Conservation (phyloP, 345 rosid species). For the Populus alba region DNA sequence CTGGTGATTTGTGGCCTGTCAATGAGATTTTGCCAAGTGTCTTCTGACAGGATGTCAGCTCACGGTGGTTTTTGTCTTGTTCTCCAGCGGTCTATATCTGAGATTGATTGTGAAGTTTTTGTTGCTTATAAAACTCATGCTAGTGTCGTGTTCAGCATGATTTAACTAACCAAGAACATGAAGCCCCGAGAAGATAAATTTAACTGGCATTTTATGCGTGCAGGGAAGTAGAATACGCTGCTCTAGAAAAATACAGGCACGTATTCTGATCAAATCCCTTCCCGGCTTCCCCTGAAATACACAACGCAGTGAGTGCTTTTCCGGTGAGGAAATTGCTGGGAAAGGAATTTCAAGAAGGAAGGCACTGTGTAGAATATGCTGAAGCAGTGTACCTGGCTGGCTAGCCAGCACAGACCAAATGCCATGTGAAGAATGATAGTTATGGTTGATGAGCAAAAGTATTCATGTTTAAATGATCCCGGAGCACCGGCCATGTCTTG, state of each 20-base stretch:
- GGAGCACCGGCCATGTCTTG: neutral
- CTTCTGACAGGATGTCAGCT: neutral
- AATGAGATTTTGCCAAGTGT: constrained; percentile 24
- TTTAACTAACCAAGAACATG: neutral
- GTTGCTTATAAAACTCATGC: neutral
- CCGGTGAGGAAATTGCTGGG: no score
- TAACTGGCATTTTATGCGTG: no score
- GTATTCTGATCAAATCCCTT: no score
- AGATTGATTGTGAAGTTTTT: neutral
- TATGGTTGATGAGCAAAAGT: neutral
- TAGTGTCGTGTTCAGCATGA: neutral
- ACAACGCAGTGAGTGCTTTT: no score
- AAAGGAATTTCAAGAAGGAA: no score
- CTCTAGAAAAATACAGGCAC: no score
- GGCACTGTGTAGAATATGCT: no score
- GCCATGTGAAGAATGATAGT: neutral
- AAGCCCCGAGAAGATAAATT: no score
- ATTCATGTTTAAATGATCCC: neutral
- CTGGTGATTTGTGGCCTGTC: constrained; percentile 5
- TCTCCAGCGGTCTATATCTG: neutral
- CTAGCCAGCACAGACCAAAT: no score
- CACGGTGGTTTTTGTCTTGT: neutral
- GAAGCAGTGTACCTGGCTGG: no score
- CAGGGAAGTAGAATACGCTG: no score
- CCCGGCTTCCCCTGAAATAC: no score